Evolutionary conservation across 2,329 filamentous ascomycete species (phyloP).

Genomic region (Pseudogymnoascus sp.): DNA sequence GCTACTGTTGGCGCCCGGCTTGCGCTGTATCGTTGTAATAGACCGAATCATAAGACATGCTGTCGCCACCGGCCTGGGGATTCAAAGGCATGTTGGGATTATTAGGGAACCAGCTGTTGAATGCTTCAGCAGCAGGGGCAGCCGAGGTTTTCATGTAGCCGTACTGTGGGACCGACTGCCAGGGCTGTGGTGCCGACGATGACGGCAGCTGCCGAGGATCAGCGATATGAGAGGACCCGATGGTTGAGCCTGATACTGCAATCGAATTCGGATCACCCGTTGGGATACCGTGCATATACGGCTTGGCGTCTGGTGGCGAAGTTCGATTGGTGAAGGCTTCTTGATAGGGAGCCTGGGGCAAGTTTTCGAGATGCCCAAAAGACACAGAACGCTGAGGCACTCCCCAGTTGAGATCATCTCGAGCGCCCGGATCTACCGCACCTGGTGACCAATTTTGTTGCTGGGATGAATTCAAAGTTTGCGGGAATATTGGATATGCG

Average conservation of each 20-base stretch:
- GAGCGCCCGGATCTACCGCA: slow-evolving; percentile 21
- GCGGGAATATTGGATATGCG: slow-evolving; percentile 42
- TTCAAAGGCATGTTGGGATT: background rate
- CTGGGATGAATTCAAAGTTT: slow-evolving; percentile 28
- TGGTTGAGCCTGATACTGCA: background rate
- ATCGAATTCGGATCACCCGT: background rate
- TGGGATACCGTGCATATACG: slow-evolving; percentile 1
- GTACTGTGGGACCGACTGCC: background rate
- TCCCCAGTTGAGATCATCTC: slow-evolving; percentile 27
- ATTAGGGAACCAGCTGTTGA: background rate
- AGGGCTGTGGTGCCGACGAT: background rate
- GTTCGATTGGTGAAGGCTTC: background rate
- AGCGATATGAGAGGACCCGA: background rate
- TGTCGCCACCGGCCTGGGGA: background rate
- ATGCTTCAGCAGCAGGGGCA: background rate
- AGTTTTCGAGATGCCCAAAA: slow-evolving; percentile 18
- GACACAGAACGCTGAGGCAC: slow-evolving; percentile 28
- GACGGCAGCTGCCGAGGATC: background rate
- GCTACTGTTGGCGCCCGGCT: slow-evolving; percentile 5
- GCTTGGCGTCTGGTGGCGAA: background rate
- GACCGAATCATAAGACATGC: slow-evolving; percentile 1
- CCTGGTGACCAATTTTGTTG: slow-evolving; percentile 24
- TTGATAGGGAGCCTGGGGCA: background rate
- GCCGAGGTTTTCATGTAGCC: background rate
- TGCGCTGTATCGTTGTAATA: slow-evolving; percentile 4